Evolutionary conservation across 176 grass and related monocot genomes (phyloP), one percentile per base, ranked within the genome.

Genomic region (Triticum timopheevii): DNA sequence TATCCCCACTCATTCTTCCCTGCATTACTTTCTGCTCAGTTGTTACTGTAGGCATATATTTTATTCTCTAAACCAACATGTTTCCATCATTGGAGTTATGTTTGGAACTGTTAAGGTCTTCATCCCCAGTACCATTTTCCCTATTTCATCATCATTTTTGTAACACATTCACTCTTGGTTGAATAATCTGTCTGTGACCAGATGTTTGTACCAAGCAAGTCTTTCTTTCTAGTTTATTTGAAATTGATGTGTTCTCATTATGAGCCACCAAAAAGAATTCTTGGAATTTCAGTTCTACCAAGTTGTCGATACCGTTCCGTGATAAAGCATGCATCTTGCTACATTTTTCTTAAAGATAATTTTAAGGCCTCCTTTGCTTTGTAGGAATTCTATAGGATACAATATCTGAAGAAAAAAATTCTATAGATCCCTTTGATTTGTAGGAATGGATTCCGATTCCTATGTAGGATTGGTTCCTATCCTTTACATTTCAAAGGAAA

Each of bases 281-380:
- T 76, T 30, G 11, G 39, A 47, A 47, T 47, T 27, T 50, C 44
- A 38, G 1, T 16, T 36, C 15, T 67, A 8, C 12, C 15, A 77
- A 69, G 30, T 19, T 76, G 16, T 15, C 31, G 25, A 42, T 35
- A 24, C 33, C 62, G 30, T 59, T 73, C 39, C 23, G 39, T 13
- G 7, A 5, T 73, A 27, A 54, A 77, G 68, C 47, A 19, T 59
- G 62, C 61, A 77, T 77, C 31, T 82, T 61, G 13, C 45, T 77
- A 23, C 12, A 36, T 82, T 87, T 76, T 88, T 59, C 71, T 69
- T 7, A 58, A 38, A 67, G 59, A 31, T 79, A 80, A 19, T 31
- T 83, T 44, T 23, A 35, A 44, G 40, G 40, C 40, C 40, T 44
- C 10, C 10, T 44, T 44, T 44, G 40, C 40, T 44, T 44, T 44